A percentile compares a stretch with the other conserved stretches of the same genome.
Conservation (phyloP, 495 filamentous ascomycete species). For the Glarea lozoyensis region DNA sequence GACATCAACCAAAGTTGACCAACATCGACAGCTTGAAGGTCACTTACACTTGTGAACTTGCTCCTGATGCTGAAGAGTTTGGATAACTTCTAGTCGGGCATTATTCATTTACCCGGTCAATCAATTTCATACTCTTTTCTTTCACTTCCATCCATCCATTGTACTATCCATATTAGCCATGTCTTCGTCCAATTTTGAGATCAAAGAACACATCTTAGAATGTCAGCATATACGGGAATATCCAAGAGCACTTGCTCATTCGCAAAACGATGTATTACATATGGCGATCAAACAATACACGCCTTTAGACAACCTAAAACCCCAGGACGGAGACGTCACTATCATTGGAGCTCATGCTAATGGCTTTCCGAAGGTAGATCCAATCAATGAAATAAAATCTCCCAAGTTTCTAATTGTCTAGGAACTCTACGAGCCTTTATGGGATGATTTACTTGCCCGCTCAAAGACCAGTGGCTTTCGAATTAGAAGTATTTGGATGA, state of each 20-base stretch:
- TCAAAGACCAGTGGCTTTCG: slow-evolving; percentile 49
- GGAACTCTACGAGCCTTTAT: slow-evolving; percentile 86
- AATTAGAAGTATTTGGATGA: slow-evolving; percentile 78
- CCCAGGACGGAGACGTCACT: slow-evolving; percentile 65
- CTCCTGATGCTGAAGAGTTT: too few relatives aligned
- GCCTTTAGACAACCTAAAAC: slow-evolving; percentile 53
- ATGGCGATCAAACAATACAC: slow-evolving; percentile 80
- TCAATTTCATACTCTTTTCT: too few relatives aligned
- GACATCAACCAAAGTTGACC: too few relatives aligned
- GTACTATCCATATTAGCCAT: too few relatives aligned
- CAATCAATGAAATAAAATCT: too few relatives aligned
- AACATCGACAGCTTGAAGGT: too few relatives aligned
- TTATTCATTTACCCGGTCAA: too few relatives aligned
- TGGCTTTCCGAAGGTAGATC: slow-evolving; percentile 71
- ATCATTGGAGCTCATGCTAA: slow-evolving; percentile 81
- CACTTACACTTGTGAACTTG: too few relatives aligned
- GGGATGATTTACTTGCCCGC: slow-evolving; percentile 58
- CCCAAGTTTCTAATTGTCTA: slow-evolving; percentile 26
- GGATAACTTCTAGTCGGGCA: too few relatives aligned
- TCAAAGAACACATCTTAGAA: slow-evolving; percentile 54
- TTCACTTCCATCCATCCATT: too few relatives aligned
- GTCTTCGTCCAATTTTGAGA: slow-evolving; percentile 30
- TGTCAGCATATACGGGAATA: slow-evolving; percentile 69
- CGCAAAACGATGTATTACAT: slow-evolving; percentile 54
- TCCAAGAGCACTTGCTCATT: slow-evolving; percentile 49